Evolutionary conservation across 345 rosid species (phyloP).

Genomic region (Microcos paniculata): DNA sequence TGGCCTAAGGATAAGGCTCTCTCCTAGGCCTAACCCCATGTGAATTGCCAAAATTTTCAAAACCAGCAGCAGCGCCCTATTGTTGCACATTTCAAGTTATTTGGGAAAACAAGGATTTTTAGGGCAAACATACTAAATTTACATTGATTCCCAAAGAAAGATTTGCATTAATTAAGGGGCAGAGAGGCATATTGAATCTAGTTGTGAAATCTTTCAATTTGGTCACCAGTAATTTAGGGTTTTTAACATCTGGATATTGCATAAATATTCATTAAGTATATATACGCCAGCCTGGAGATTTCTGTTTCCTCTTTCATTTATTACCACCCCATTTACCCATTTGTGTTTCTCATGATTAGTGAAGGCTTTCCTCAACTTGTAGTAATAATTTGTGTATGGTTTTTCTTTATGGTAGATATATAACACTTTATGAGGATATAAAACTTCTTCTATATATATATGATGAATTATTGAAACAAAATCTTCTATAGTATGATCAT

Average conservation of each 20-base stretch:
- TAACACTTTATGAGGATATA: too few relatives aligned
- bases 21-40: constrained; percentile 24
- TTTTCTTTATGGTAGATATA: background rate
- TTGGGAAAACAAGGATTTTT: background rate
- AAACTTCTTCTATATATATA: too few relatives aligned
- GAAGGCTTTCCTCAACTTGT: constrained; percentile 7
- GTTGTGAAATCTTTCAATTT: background rate
- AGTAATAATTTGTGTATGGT: background rate
- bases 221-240: background rate
- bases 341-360: background rate
- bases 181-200: constrained; percentile 14
- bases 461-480: too few relatives aligned
- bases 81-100: background rate
- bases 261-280: constrained; percentile 2
- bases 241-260: constrained; percentile 9
- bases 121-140: constrained; percentile 13
- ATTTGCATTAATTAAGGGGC: constrained; percentile 1
- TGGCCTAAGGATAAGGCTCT: constrained; percentile 12
- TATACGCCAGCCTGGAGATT: constrained; percentile 32
- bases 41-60: constrained; percentile 11
- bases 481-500: too few relatives aligned
- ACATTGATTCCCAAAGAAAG: constrained; percentile 12
- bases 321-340: constrained; percentile 5
- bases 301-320: background rate
- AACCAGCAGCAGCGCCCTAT: background rate